Conservation (phyloP, 2,329 filamentous ascomycete genomes). For the Trichoderma sp. region DNA sequence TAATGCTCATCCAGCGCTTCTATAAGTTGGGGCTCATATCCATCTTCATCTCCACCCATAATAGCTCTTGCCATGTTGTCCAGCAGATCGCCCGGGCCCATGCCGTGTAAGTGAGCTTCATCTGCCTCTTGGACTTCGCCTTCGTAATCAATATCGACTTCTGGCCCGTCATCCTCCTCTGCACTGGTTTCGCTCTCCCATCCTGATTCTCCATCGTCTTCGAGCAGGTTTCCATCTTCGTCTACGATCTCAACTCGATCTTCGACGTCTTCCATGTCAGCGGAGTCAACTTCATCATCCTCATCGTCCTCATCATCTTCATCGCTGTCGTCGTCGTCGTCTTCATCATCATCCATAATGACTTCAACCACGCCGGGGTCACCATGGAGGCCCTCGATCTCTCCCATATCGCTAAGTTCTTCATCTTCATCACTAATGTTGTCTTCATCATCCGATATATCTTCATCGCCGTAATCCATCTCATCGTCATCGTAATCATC, state of each 20-base stretch:
- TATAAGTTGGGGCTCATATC: conserved; percentile 57
- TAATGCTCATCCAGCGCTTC: conserved; percentile 57
- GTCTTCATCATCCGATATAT: conserved; percentile 79
- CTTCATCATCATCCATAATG: conserved; percentile 73
- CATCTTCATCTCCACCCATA: conserved; percentile 55
- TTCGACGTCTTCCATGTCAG: conserved; percentile 57
- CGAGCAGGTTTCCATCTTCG: conserved; percentile 62
- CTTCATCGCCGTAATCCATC: conserved; percentile 87
- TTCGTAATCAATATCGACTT: conserved; percentile 59
- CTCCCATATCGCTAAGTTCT: conserved; percentile 79
- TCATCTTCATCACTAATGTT: conserved; percentile 91
- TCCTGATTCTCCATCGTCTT: conserved; percentile 62
- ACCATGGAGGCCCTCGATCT: conserved; percentile 74
- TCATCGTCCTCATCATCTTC: conserved; percentile 59
- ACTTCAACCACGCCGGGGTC: conserved; percentile 70
- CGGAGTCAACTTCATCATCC: conserved; percentile 51
- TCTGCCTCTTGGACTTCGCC: conserved; percentile 59
- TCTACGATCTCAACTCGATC: conserved; percentile 63
- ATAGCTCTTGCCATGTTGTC: conserved; percentile 61
- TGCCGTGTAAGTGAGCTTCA: conserved; percentile 52
- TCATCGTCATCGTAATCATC: conserved; percentile 90
- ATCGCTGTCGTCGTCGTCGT: conserved; percentile 66
- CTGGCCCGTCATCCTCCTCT: conserved; percentile 59
- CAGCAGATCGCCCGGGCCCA: conserved; percentile 52
- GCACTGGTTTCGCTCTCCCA: conserved; percentile 65